A percentile compares a stretch with the other conserved stretches of the same genome.
Evolutionary conservation across 2,329 filamentous ascomycete species (phyloP).

Genomic region (Aspergillus sp.): DNA sequence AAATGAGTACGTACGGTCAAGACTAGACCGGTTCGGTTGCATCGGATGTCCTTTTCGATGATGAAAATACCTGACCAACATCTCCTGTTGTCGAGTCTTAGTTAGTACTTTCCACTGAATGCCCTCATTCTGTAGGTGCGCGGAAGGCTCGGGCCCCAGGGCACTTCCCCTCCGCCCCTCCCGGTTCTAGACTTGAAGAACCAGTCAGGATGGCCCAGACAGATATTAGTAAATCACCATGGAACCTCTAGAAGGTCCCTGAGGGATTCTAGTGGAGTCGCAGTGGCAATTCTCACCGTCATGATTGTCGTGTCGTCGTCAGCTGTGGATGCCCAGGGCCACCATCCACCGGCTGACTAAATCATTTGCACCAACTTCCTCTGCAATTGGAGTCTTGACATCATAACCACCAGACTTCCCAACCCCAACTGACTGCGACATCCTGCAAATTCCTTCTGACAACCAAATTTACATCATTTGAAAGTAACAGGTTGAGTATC

Average conservation of each 20-base stretch:
- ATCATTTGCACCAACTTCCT: background rate
- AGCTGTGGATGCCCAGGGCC: background rate
- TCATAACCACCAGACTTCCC: background rate
- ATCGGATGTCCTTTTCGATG: slow-evolving; percentile 18
- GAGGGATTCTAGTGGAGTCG: background rate
- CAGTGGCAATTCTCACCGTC: slow-evolving; percentile 1
- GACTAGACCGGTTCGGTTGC: slow-evolving; percentile 23
- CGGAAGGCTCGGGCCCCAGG: background rate
- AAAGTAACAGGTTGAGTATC: background rate
- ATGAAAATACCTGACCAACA: slow-evolving; percentile 11
- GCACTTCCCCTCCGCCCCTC: background rate
- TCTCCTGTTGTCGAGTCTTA: no score
- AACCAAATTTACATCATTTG: background rate
- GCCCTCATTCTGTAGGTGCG: background rate
- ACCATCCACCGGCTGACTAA: slow-evolving; percentile 4
- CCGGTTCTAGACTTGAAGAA: slow-evolving; percentile 3
- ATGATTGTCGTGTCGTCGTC: slow-evolving; percentile 7
- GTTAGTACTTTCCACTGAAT: background rate
- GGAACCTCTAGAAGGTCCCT: slow-evolving; percentile 3
- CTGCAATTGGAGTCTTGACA: background rate
- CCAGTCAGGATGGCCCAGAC: background rate
- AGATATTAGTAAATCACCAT: background rate
- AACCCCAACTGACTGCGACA: background rate
- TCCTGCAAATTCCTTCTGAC: background rate
- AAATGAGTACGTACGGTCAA: background rate